A percentile compares a stretch with the other conserved stretches of the same genome.
Evolutionary conservation across 1,284 basidiomycete species (phyloP).

Genomic region (Coniferiporia sulphurascens): DNA sequence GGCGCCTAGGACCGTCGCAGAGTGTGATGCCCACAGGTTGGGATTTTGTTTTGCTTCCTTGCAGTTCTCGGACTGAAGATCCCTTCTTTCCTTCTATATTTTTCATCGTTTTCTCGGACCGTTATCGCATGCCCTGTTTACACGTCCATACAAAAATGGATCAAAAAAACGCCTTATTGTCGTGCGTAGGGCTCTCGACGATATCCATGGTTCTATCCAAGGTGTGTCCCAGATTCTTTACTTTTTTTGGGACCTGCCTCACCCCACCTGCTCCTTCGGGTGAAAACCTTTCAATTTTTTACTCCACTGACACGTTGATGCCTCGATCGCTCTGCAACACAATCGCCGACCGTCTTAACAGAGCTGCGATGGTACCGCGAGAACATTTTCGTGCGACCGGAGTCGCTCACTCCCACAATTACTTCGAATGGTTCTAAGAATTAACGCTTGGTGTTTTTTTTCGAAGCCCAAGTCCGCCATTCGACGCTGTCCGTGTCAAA

Average conservation of each 20-base stretch:
- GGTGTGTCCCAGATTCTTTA: constrained; percentile 37
- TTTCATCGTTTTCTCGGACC: neutral
- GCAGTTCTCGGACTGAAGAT: neutral
- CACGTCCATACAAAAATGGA: neutral
- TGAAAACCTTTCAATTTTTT: too few species aligned
- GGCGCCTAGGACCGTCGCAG: constrained; percentile 25
- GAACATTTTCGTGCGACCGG: constrained; percentile 44
- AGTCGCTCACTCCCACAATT: neutral
- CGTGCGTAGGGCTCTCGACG: constrained; percentile 61
- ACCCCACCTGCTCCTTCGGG: too few species aligned
- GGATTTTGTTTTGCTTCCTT: constrained; percentile 11
- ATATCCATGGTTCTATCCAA: constrained; percentile 70
- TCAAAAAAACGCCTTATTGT: constrained; percentile 2
- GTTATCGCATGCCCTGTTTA: neutral
- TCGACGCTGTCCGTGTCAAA: too few species aligned
- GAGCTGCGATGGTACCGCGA: constrained; percentile 59
- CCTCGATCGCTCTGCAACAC: neutral
- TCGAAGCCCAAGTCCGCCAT: too few species aligned
- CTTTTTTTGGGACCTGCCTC: too few species aligned
- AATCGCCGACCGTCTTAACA: constrained; percentile 22
- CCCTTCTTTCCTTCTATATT: neutral
- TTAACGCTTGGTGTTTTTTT: too few species aligned
- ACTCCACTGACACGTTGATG: too few species aligned
- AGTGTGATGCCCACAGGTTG: constrained; percentile 48
- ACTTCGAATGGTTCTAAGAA: too few species aligned